These are phyloP conservation scores for Neospermospora avenae DNA, from an alignment of 2,329 filamentous ascomycete genomes.

Conservation along the genomic window DNA sequence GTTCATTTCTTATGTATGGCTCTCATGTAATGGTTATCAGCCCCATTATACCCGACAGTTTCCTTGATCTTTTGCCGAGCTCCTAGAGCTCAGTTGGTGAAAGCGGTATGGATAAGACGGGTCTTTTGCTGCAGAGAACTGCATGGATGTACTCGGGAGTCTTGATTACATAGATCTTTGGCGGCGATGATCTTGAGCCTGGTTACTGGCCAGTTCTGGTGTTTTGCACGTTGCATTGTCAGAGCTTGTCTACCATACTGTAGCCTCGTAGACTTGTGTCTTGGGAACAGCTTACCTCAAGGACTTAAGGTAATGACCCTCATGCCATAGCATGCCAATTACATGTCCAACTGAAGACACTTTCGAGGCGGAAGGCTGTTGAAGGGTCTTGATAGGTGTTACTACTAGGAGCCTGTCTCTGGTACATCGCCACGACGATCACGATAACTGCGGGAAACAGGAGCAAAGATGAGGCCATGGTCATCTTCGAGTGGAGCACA, in stretches of 20 bases:
- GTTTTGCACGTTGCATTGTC: background rate
- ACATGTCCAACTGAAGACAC: background rate
- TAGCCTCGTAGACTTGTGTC: background rate
- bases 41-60: background rate
- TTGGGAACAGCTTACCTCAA: background rate
- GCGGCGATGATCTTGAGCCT: background rate
- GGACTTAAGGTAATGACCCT: background rate
- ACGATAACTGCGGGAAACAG: background rate
- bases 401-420: no score
- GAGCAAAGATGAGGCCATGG: background rate
- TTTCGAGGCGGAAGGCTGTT: background rate
- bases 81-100: background rate
- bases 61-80: background rate
- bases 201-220: background rate
- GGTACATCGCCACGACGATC: background rate
- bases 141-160: background rate
- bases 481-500: no score
- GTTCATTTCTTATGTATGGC: conserved; percentile 10
- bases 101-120: background rate
- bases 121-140: background rate
- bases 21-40: conserved; percentile 2
- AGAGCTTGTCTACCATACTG: background rate
- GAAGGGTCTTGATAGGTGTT: background rate
- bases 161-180: background rate
- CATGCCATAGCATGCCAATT: background rate